Base-by-base conservation (phyloP, 345 rosid genomes). In the Sonneratia alba region DNA sequence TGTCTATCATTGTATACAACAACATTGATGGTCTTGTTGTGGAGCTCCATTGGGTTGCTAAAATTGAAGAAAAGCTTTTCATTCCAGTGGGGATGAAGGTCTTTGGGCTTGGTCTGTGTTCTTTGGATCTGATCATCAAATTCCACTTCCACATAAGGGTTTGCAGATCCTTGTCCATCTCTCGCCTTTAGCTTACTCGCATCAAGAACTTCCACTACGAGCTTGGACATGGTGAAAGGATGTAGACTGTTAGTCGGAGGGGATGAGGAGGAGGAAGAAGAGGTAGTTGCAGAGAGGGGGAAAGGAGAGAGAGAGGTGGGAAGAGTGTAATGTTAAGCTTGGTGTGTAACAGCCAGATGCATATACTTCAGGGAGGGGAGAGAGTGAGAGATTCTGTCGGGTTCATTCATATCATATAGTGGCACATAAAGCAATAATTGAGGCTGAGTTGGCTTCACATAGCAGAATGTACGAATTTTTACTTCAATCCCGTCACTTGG, bases 151-250 rank as follows among this genome's bases (percentile, higher is more conserved):
- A 86, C 99, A 38, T 79, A 92, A 0, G 95, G 87, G 74, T 85
- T 86, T 6, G 96, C 89, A 5, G 95, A 87, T 66, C 95, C 97
- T 36, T 90, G 90, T 0, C 96, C 93, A 66, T 91, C 95, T 81
- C 87, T 91, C 2, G 95, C 92, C 87, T 81, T 87, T 27, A 94
- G 89, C 74, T 86, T 93, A 51, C 82, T 79, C n/a, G 97, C 97
- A 70, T 85, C 90, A 18, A 81, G 78, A 37, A 94, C 87, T 83
- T 90, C 92, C 3, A 91, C 96, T 0, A 90, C 88, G 32, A 94
- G 85, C 74, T 83, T 86, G 38, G 81, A 79, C 97, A 91, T 94
- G 84, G 77, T 43, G 70, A 47, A 40, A 57, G 12, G 6, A 34
- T 34, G 45, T 22, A 45, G 40, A 13, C 19, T n/a, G 49, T n/a